phyloP scores from a whole-genome alignment of 2,329 filamentous ascomycete species.

The Fusarium zealandicum region DNA sequence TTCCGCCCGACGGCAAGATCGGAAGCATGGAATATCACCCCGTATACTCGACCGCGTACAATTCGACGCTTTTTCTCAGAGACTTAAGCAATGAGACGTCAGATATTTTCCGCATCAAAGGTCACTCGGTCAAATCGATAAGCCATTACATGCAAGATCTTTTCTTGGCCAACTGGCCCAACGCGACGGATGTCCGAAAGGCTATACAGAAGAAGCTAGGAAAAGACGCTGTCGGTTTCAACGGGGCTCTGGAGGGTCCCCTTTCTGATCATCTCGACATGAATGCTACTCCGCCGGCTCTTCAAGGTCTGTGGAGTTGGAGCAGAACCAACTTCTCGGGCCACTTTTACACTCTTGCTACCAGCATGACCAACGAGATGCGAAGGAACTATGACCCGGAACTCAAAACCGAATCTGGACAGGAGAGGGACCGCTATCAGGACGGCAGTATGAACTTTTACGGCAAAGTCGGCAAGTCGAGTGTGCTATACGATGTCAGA shows the following conservation, averaged over 20 bases:
- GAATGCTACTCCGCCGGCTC: neutral
- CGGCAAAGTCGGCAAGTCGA: conserved; percentile 3
- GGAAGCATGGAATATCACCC: too few species aligned
- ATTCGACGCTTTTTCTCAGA: too few species aligned
- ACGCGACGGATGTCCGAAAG: neutral
- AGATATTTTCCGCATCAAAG: too few species aligned
- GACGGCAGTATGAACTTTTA: neutral
- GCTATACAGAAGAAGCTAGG: conserved; percentile 1
- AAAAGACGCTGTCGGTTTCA: conserved; percentile 7
- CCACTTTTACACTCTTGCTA: conserved; percentile 8
- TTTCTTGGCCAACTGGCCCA: neutral
- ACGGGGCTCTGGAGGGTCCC: neutral
- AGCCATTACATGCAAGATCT: conserved; percentile 10
- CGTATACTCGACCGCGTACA: too few species aligned
- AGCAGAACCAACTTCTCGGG: conserved; percentile 7
- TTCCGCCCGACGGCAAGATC: too few species aligned
- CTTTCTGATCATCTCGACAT: neutral
- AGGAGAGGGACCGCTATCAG: conserved; percentile 4
- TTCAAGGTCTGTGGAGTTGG: conserved; percentile 9
- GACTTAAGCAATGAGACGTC: too few species aligned
- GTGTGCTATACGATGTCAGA: conserved; percentile 3
- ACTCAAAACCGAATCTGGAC: neutral
- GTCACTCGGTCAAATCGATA: conserved; percentile 2
- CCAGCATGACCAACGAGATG: conserved; percentile 20
- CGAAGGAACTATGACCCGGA: conserved; percentile 1